Percentiles rank a stretch among this genome's conserved stretches.
phyloP scores from a whole-genome alignment of 2,329 filamentous ascomycete species.

The Ascochyta fabae region DNA sequence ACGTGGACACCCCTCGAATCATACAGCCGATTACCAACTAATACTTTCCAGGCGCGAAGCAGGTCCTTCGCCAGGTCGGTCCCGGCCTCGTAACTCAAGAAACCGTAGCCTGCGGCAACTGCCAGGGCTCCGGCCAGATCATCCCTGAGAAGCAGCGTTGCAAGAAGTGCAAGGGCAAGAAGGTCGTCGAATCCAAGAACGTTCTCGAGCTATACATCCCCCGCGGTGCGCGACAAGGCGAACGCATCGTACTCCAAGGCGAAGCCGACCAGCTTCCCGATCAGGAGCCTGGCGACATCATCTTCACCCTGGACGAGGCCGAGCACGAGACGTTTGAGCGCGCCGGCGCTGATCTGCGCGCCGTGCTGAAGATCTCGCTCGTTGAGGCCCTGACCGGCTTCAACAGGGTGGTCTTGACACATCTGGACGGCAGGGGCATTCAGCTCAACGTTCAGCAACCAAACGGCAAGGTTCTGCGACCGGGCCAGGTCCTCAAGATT shows the following conservation, averaged over 20 bases:
- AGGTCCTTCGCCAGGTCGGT: conserved; percentile 81
- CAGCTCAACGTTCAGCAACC: conserved; percentile 75
- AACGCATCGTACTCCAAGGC: conserved; percentile 87
- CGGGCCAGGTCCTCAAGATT: conserved; percentile 85
- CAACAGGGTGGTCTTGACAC: conserved; percentile 85
- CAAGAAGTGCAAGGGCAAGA: conserved; percentile 97
- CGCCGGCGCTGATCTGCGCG: conserved; percentile 82
- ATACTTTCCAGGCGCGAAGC: conserved; percentile 64
- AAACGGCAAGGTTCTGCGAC: conserved; percentile 77
- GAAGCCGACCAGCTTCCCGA: conserved; percentile 93
- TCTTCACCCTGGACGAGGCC: conserved; percentile 85
- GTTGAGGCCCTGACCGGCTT: conserved; percentile 88
- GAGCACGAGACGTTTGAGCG: conserved; percentile 83
- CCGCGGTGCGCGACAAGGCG: conserved; percentile 77
- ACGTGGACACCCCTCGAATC: conserved; percentile 19
- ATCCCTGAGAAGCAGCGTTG: conserved; percentile 97
- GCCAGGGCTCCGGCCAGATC: conserved; percentile 81
- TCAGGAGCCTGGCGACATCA: conserved; percentile 87
- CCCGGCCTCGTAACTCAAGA: conserved; percentile 85
- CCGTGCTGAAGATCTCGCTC: conserved; percentile 80
- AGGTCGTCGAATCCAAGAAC: conserved; percentile 87
- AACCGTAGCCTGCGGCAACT: conserved; percentile 79
- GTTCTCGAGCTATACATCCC: conserved; percentile 96
- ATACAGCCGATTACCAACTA: conserved; percentile 14
- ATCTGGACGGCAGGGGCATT: conserved; percentile 92